Evolutionary conservation across 768 basidiomycete genomes (phyloP).

Genomic region (Auriscalpium orientale): DNA sequence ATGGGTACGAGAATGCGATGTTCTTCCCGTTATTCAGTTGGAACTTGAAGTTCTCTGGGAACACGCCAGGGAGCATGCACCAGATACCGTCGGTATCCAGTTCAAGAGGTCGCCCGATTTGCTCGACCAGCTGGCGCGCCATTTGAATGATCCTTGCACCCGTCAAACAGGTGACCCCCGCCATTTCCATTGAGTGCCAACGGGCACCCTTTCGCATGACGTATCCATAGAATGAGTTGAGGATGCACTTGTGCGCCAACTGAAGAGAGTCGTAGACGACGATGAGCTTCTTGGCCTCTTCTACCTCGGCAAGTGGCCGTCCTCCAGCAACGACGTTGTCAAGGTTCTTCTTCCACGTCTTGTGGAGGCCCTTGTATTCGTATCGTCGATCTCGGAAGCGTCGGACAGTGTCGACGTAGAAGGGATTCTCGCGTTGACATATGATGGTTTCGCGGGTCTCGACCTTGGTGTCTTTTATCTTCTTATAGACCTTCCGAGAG

Average conservation of each 20-base stretch:
- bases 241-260: slow-evolving; percentile 98
- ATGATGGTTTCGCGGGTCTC: slow-evolving; percentile 92
- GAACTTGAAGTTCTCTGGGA: slow-evolving; percentile 98
- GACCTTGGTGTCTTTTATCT: slow-evolving; percentile 94
- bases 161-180: slow-evolving; percentile 96
- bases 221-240: slow-evolving; percentile 99
- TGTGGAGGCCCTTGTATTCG: slow-evolving; percentile 96
- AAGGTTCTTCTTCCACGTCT: slow-evolving; percentile 99
- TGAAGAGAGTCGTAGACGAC: slow-evolving; percentile 98
- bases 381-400: slow-evolving; percentile 96
- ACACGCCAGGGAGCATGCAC: slow-evolving; percentile 98
- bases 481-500: slow-evolving; percentile 97
- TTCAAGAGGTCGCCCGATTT: slow-evolving; percentile 95
- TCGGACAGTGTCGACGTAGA: slow-evolving; percentile 98
- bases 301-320: slow-evolving; percentile 74
- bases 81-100: slow-evolving; percentile 99
- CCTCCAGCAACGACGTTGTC: slow-evolving; percentile 66
- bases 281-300: slow-evolving; percentile 98
- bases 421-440: slow-evolving; percentile 96
- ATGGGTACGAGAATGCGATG: slow-evolving; percentile 89
- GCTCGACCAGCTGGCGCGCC: slow-evolving; percentile 94
- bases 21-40: slow-evolving; percentile 82
- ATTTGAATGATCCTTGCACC: slow-evolving; percentile 98
- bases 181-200: slow-evolving; percentile 99
- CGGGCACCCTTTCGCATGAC: slow-evolving; percentile 99